Conservation (phyloP, 1,284 basidiomycete genomes). For the Exobasidium cylindrosporum region DNA sequence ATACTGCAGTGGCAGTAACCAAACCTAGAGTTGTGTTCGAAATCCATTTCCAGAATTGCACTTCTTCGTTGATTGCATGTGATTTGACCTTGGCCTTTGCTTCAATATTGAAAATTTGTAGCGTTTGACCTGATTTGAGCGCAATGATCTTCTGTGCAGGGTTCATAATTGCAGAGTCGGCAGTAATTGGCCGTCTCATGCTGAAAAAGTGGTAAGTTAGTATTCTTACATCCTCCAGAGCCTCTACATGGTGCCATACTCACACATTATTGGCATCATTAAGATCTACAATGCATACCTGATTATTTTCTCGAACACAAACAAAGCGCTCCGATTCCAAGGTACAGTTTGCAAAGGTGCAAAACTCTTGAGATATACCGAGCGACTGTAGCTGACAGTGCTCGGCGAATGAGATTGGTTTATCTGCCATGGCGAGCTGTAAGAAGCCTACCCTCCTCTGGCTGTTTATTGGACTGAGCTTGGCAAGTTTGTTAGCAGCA, state of each 20-base stretch:
- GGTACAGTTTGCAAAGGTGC: constrained; percentile 94
- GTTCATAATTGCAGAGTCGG: constrained; percentile 99
- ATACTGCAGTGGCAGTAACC: constrained; percentile 90
- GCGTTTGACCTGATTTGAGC: constrained; percentile 73
- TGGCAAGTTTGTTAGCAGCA: not conserved
- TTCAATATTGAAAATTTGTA: constrained; percentile 98
- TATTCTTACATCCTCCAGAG: not conserved
- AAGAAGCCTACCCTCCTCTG: not conserved
- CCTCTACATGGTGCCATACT: constrained; percentile 12
- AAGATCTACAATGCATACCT: constrained; percentile 53
- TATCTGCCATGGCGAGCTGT: constrained; percentile 45
- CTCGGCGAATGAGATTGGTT: constrained; percentile 51
- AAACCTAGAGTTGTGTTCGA: constrained; percentile 85
- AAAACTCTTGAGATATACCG: constrained; percentile 91
- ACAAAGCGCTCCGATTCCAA: constrained; percentile 97
- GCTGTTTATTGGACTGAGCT: not conserved
- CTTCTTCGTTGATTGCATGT: constrained; percentile 83
- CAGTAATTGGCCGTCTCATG: constrained; percentile 91
- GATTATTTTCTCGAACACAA: constrained; percentile 71
- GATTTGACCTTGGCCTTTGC: constrained; percentile 95
- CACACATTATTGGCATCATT: constrained; percentile 49
- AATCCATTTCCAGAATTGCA: constrained; percentile 99
- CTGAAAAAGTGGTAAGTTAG: constrained; percentile 13
- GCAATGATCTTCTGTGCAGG: constrained; percentile 95
- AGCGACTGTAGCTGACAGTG: constrained; percentile 81